Evolutionary conservation across 805 yeast species (phyloP), one percentile per base, ranked within the genome.

Genomic region (Candida sithepensis): DNA sequence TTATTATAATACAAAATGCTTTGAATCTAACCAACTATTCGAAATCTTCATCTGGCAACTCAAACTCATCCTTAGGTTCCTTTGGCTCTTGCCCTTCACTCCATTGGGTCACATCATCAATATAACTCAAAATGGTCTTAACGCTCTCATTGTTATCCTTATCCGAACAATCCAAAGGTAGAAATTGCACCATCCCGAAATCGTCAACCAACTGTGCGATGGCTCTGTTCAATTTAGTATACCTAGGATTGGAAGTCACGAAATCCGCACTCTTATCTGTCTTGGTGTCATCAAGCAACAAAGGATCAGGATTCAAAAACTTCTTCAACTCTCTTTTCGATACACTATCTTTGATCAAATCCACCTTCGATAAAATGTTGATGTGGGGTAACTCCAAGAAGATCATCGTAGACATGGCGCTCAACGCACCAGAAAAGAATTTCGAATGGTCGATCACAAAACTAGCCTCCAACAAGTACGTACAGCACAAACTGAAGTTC

Each of bases 361-460:
- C 99, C 44, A 88, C 69, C 62, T 94, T 94, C 47, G 96, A 85
- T 41, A 94, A 72, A 18, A 94, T 81, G 63, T 94, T 94, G 48
- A 94, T 83, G 64, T 94, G 99, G 14, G 99, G 99, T 38, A 92
- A 75, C 65, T 94, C 99, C 44, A 94, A 73, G 49, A 94, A 73
- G 24, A 94, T 88, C 99, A 94, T 94, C 1, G 99, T 96, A 20
- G 96, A 85, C 99, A 94, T 94, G 19, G 99, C 99, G 63, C 91
- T 82, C 49, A 94, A 72, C 0, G 96, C 95, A 2, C 99, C 99
- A 46, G 96, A 85, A 65, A 94, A 94, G 67, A 90, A 94, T 68
- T 95, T 95, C 10, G 96, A 79, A 40, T 82, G 77, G 65, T 94
- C 99, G 48, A 92, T 74, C 41, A 92, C 87, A 66, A 94, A 94